A percentile compares a stretch with the other conserved stretches of the same genome.
Conservation (phyloP, 129 eudicot species). For the Arctium minus region DNA sequence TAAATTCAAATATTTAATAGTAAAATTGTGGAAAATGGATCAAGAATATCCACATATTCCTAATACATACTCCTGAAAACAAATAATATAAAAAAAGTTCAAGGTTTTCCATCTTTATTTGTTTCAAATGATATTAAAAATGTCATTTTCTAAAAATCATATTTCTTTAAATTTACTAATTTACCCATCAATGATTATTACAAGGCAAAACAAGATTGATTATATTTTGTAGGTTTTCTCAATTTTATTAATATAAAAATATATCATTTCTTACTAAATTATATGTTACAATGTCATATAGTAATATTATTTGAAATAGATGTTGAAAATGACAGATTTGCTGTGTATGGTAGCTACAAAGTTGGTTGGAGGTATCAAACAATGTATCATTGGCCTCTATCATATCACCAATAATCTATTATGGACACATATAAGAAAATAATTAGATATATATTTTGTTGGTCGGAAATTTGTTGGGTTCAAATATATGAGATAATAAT, state of each 20-base stretch:
- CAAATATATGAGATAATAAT: background rate
- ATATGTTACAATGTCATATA: background rate
- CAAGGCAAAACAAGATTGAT: background rate
- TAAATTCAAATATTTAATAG: background rate
- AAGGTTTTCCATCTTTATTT: background rate
- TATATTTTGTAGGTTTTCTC: background rate
- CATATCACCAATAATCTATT: background rate
- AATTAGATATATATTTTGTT: background rate
- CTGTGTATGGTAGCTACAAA: background rate
- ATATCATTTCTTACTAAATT: background rate
- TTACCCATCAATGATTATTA: background rate
- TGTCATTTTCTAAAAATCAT: background rate
- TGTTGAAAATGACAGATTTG: background rate
- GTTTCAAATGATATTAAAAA: background rate
- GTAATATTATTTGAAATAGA: background rate
- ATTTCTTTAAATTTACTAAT: background rate
- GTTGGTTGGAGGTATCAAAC: background rate
- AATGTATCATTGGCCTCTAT: background rate
- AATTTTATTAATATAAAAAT: too few relatives aligned
- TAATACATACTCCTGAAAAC: background rate
- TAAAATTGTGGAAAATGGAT: background rate
- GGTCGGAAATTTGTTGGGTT: background rate
- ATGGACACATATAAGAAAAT: background rate
- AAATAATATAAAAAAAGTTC: background rate
- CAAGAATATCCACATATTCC: constrained; percentile 11